Evolutionary conservation across 768 basidiomycete species (phyloP).

Genomic region (Pisolithus microcarpus): DNA sequence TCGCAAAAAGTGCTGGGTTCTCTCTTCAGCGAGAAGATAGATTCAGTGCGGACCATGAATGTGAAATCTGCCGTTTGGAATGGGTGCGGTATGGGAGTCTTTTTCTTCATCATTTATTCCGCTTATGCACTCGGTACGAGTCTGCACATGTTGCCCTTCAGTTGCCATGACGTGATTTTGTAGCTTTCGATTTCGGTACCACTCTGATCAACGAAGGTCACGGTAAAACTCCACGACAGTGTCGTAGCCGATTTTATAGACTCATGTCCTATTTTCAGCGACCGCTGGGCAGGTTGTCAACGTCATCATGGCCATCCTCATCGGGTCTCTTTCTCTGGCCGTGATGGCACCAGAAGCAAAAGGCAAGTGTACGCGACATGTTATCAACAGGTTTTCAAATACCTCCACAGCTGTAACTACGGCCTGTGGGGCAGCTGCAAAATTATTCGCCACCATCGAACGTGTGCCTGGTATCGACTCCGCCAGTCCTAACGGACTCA

Average conservation of each 20-base stretch:
- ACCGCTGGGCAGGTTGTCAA: slow-evolving; percentile 71
- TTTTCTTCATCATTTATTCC: slow-evolving; percentile 81
- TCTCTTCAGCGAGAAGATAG: slow-evolving; percentile 61
- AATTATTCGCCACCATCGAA: slow-evolving; percentile 82
- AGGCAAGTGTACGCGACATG: slow-evolving; percentile 34
- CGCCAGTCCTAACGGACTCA: slow-evolving; percentile 54
- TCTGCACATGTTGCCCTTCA: not conserved
- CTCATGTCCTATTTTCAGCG: slow-evolving; percentile 31
- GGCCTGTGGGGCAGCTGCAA: slow-evolving; percentile 82
- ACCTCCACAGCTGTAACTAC: slow-evolving; percentile 58
- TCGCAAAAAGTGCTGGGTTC: slow-evolving; percentile 55
- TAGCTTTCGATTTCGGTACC: slow-evolving; percentile 85
- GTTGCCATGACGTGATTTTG: slow-evolving; percentile 1
- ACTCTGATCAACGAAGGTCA: slow-evolving; percentile 64
- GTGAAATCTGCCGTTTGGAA: slow-evolving; percentile 54
- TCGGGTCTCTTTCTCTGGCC: slow-evolving; percentile 86
- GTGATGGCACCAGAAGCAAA: slow-evolving; percentile 83
- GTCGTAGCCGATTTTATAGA: not conserved
- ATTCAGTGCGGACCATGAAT: slow-evolving; percentile 45
- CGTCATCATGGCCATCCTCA: slow-evolving; percentile 76
- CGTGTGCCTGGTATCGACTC: slow-evolving; percentile 85
- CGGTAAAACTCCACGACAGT: slow-evolving; percentile 29
- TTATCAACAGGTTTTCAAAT: not conserved
- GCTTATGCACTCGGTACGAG: slow-evolving; percentile 60
- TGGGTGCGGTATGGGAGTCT: slow-evolving; percentile 56